Conservation (phyloP, 371 early-diverging fungal species). For the Lichtheimia ramosa region DNA sequence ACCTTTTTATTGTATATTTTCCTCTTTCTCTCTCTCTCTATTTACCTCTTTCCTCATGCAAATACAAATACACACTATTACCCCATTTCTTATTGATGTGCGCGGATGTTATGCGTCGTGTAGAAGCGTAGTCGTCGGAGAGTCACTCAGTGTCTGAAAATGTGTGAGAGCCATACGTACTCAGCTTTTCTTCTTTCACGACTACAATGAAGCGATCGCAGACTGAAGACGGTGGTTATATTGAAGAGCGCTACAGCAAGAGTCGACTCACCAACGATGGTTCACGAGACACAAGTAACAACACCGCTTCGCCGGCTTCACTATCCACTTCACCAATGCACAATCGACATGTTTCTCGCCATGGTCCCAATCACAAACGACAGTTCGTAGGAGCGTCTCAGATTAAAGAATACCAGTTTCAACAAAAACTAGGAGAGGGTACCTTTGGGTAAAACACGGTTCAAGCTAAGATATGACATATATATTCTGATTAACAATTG, state of each 20-base stretch:
- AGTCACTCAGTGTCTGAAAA: too few relatives aligned
- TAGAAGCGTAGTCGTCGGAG: too few relatives aligned
- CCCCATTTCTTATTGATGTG: too few relatives aligned
- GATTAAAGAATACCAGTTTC: conserved; percentile 69
- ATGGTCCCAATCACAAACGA: neutral
- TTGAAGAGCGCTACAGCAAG: conserved; percentile 5
- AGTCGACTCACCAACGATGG: conserved; percentile 1
- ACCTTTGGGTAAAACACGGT: conserved; percentile 86
- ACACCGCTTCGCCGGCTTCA: conserved; percentile 3
- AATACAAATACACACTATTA: too few relatives aligned
- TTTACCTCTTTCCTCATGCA: too few relatives aligned
- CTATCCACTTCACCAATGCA: conserved; percentile 7
- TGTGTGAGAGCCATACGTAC: too few relatives aligned
- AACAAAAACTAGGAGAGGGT: conserved; percentile 89
- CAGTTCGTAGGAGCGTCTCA: conserved; percentile 63
- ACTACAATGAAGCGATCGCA: conserved; percentile 15
- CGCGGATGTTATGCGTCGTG: too few relatives aligned
- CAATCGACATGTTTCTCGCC: conserved; percentile 1
- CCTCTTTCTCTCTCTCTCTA: too few relatives aligned
- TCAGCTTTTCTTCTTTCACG: too few relatives aligned
- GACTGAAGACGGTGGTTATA: conserved; percentile 5
- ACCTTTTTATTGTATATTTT: too few relatives aligned
- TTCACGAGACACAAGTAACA: neutral
- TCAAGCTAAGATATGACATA: neutral
- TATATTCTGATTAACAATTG: neutral